Evolutionary conservation across 768 basidiomycete species (phyloP), one percentile per base, ranked within the genome.

Genomic region (Dacryopinax spathularia): DNA sequence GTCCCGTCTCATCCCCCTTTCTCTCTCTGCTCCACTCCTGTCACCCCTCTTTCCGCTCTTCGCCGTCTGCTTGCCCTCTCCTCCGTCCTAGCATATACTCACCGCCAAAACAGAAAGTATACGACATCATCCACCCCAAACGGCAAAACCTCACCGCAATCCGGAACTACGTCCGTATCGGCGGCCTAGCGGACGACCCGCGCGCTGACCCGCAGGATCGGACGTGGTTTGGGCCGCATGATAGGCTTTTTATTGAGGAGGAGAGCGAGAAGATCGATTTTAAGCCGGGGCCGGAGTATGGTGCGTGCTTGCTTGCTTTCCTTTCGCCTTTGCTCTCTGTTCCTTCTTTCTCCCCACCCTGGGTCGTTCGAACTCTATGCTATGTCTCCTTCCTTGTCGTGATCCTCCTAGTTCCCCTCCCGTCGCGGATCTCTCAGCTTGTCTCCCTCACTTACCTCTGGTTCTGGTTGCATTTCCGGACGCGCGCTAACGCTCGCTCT

Each of bases 191-290:
- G 0, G 94, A 99, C 73, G 91, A 97, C 70, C 95, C 95, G 1
- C 85, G 88, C 36, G 93, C 91, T 33, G 95, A 99, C 71, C 95
- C 95, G 15, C 95, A 99, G 74, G 95, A 98, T 72, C 83, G 94
- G n/a, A 80, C 86, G 7, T 98, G 95, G 95, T 97, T 93, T 70
- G 95, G 95, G 0, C 95, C 95, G 0, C 95, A 99, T 72, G 95
- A 99, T 70, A 80, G 95, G 12, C 76, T 97, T 41, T 99, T 99
- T 76, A 85, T 87, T 0, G 81, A 85, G 48, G 95, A 96, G 71
- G 95, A 98, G 75, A 80, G 78, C 63, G 85, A 88, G 65, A 81
- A 81, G 2, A 73, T 98, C 36, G 78, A 83, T 1, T 98, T 98
- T 75, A 72, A 77, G 20, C 78, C 86, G 1, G 92, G 94, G 18